Evolutionary conservation across 129 eudicot species (phyloP).

Genomic region (Helianthus annuus): DNA sequence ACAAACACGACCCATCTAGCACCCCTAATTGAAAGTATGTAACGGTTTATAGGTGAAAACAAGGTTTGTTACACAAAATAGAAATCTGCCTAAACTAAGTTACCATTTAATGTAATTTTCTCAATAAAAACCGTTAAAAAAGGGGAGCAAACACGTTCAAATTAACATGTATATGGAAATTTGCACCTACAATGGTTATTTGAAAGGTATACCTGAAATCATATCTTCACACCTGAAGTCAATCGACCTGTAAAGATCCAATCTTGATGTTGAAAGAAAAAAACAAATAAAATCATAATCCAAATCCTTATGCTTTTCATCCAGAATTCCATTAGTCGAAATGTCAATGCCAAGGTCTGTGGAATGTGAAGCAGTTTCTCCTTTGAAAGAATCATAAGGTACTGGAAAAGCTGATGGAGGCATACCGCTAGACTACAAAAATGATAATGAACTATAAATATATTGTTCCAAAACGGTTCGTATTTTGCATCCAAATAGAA

Average conservation of each 20-base stretch:
- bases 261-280: conserved; percentile 78
- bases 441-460: conserved; percentile 19
- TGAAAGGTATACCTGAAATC: conserved; percentile 64
- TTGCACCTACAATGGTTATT: conserved; percentile 7
- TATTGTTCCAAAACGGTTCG: conserved; percentile 1
- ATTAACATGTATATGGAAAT: not conserved
- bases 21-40: not conserved
- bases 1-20: too few species aligned
- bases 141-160: not conserved
- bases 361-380: conserved; percentile 35
- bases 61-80: not conserved
- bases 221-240: conserved; percentile 96
- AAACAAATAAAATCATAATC: conserved; percentile 88
- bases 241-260: conserved; percentile 82
- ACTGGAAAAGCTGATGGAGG: conserved; percentile 84
- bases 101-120: not conserved
- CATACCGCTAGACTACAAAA: conserved; percentile 76
- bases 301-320: conserved; percentile 54
- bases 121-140: not conserved
- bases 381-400: conserved; percentile 78
- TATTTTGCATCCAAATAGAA: conserved; percentile 11
- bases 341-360: conserved; percentile 31
- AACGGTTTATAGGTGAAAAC: not conserved
- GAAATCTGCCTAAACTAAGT: not conserved
- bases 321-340: conserved; percentile 36